Evolutionary conservation across 2,329 filamentous ascomycete species (phyloP).

Genomic region (Beauveria varroae): DNA sequence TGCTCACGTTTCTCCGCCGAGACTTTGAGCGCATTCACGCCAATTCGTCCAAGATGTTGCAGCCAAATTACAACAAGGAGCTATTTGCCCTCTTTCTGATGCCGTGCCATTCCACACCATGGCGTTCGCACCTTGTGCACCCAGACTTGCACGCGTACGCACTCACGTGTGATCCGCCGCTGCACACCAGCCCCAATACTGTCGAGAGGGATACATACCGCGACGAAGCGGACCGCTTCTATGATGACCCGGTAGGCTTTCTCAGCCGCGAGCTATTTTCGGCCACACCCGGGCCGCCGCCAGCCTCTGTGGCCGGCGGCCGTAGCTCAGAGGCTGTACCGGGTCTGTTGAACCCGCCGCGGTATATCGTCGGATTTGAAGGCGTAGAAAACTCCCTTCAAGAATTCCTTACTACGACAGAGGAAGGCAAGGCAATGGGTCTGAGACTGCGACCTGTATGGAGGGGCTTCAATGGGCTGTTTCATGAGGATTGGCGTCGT

Average conservation of each 20-base stretch:
- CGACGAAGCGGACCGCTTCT: constrained; percentile 91
- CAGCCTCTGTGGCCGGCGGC: background rate
- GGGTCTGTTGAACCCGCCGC: constrained; percentile 30
- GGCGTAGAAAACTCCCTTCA: constrained; percentile 42
- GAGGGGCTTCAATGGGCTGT: constrained; percentile 52
- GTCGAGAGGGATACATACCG: constrained; percentile 60
- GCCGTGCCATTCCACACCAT: constrained; percentile 93
- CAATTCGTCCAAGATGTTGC: constrained; percentile 14
- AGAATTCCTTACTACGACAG: constrained; percentile 34
- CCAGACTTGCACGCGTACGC: constrained; percentile 72
- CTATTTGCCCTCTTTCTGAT: constrained; percentile 76
- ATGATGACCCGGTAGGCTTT: constrained; percentile 54
- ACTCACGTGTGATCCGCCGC: constrained; percentile 81
- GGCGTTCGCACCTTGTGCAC: constrained; percentile 81
- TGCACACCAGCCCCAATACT: constrained; percentile 54
- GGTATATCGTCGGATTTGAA: constrained; percentile 55
- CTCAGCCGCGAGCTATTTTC: constrained; percentile 45
- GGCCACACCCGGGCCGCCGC: background rate
- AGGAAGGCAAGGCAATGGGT: constrained; percentile 32
- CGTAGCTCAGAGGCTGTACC: constrained; percentile 9
- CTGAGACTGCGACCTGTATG: constrained; percentile 42
- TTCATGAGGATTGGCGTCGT: constrained; percentile 54
- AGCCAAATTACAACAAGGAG: constrained; percentile 26
- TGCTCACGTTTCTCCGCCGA: constrained; percentile 66
- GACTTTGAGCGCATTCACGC: constrained; percentile 58